Conservation (phyloP, 1,139 yeast species). For the Geotrichum reessii region DNA sequence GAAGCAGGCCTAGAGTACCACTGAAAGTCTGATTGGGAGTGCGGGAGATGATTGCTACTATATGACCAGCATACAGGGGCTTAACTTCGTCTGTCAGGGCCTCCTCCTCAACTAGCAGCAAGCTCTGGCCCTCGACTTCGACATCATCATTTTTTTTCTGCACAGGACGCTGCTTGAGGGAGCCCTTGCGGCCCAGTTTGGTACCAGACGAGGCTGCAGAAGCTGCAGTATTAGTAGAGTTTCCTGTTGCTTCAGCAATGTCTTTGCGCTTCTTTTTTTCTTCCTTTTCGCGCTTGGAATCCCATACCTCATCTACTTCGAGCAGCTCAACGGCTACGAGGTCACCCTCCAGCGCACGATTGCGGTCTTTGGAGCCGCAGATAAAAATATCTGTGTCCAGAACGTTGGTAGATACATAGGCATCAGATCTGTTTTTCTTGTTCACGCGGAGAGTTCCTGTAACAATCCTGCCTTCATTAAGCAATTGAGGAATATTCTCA, state of each 20-base stretch:
- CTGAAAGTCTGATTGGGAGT: slow-evolving; percentile 88
- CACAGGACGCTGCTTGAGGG: slow-evolving; percentile 92
- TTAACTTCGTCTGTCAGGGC: slow-evolving; percentile 88
- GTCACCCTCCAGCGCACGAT: slow-evolving; percentile 94
- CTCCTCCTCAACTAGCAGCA: slow-evolving; percentile 86
- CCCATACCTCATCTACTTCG: slow-evolving; percentile 97
- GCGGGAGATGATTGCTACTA: slow-evolving; percentile 94
- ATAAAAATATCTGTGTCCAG: slow-evolving; percentile 94
- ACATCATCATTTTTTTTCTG: slow-evolving; percentile 97
- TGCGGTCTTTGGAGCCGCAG: slow-evolving; percentile 98
- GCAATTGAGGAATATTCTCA: slow-evolving; percentile 79
- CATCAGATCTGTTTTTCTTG: slow-evolving; percentile 92
- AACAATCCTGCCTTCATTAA: slow-evolving; percentile 83
- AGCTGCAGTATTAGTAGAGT: slow-evolving; percentile 18
- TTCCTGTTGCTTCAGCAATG: slow-evolving; percentile 28
- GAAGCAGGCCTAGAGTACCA: slow-evolving; percentile 83
- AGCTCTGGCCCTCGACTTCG: slow-evolving; percentile 95
- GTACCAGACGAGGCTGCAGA: slow-evolving; percentile 22
- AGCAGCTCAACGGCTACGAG: slow-evolving; percentile 89
- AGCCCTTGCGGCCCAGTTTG: slow-evolving; percentile 72
- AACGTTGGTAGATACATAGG: slow-evolving; percentile 93
- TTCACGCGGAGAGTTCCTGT: slow-evolving; percentile 90
- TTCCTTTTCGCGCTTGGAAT: slow-evolving; percentile 88
- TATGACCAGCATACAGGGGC: slow-evolving; percentile 96
- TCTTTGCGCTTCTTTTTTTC: slow-evolving; percentile 87